phyloP scores from a whole-genome alignment of 495 filamentous ascomycete genomes.

The Xylaria cubensis region DNA sequence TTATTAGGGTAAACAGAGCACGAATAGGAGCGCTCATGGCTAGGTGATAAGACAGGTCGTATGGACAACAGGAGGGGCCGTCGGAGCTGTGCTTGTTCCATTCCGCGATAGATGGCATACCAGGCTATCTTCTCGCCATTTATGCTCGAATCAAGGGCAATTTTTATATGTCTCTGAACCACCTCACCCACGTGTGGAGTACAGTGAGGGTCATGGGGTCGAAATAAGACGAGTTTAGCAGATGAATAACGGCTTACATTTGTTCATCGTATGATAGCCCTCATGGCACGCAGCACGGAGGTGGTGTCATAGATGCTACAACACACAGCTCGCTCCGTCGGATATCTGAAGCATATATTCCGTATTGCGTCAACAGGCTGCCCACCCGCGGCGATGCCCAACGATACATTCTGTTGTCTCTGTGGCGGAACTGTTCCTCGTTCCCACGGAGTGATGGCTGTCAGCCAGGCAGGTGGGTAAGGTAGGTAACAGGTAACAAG shows the following conservation, averaged over 20 bases:
- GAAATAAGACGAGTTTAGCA: background rate
- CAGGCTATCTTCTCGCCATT: slow-evolving; percentile 1
- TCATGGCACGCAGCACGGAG: slow-evolving; percentile 1
- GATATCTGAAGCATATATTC: background rate
- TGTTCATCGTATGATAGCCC: background rate
- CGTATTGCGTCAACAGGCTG: background rate
- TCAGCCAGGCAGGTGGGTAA: background rate
- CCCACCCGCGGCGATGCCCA: background rate
- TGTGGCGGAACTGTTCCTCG: background rate
- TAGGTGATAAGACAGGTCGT: background rate
- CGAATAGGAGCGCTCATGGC: background rate
- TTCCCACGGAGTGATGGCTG: background rate
- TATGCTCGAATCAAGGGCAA: background rate
- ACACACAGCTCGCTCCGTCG: slow-evolving; percentile 16
- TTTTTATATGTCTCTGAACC: background rate
- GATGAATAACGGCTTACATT: background rate
- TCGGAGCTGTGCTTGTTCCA: slow-evolving; percentile 9
- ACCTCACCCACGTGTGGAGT: background rate
- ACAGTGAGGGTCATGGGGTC: background rate
- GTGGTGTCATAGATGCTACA: slow-evolving; percentile 1
- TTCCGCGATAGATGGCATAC: slow-evolving; percentile 6
- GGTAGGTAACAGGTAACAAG: background rate
- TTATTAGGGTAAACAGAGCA: slow-evolving; percentile 6
- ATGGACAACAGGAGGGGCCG: background rate
- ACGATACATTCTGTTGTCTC: background rate